A percentile compares a stretch with the other conserved stretches of the same genome.
These are phyloP conservation scores for Scutellaria galericulata DNA, from an alignment of 257 asterid species.

Conservation along the genomic window DNA sequence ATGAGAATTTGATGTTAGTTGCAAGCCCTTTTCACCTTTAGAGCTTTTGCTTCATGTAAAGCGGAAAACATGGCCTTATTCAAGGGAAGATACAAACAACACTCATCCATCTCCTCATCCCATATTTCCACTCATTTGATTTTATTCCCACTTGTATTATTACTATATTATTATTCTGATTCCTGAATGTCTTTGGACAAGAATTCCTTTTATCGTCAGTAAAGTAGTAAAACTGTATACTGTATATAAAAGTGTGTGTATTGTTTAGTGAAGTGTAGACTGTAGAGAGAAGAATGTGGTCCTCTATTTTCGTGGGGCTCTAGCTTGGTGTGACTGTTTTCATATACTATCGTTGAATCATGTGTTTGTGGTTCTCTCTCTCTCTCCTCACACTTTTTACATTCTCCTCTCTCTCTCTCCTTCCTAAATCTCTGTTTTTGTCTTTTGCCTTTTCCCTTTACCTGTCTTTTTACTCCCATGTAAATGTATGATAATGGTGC, in stretches of 20 bases:
- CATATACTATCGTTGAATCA: slow-evolving; percentile 56
- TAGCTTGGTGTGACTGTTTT: slow-evolving; percentile 58
- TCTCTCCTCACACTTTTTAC: slow-evolving; percentile 43
- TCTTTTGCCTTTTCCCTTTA: slow-evolving; percentile 14
- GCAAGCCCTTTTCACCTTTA: slow-evolving; percentile 32
- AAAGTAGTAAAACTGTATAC: background rate
- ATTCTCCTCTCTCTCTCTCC: slow-evolving; percentile 40
- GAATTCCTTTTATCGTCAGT: slow-evolving; percentile 28
- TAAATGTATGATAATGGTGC: background rate
- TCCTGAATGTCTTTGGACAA: slow-evolving; percentile 45
- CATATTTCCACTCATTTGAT: slow-evolving; percentile 12
- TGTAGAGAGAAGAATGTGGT: slow-evolving; percentile 31
- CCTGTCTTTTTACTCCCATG: slow-evolving; percentile 13
- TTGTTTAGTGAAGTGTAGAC: background rate
- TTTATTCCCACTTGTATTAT: background rate
- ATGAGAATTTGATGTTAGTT: slow-evolving; percentile 10
- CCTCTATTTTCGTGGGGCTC: slow-evolving; percentile 69
- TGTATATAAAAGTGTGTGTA: slow-evolving; percentile 5
- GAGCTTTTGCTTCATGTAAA: slow-evolving; percentile 13
- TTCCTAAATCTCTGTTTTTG: slow-evolving; percentile 1
- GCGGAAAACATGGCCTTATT: background rate
- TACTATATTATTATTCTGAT: slow-evolving; percentile 23
- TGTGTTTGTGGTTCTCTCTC: slow-evolving; percentile 49
- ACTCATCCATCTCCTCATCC: slow-evolving; percentile 1
- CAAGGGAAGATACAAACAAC: slow-evolving; percentile 18